Evolutionary conservation across 352 stramenopile genomes (phyloP).

Genomic region (Phytophthora gonapodyides): DNA sequence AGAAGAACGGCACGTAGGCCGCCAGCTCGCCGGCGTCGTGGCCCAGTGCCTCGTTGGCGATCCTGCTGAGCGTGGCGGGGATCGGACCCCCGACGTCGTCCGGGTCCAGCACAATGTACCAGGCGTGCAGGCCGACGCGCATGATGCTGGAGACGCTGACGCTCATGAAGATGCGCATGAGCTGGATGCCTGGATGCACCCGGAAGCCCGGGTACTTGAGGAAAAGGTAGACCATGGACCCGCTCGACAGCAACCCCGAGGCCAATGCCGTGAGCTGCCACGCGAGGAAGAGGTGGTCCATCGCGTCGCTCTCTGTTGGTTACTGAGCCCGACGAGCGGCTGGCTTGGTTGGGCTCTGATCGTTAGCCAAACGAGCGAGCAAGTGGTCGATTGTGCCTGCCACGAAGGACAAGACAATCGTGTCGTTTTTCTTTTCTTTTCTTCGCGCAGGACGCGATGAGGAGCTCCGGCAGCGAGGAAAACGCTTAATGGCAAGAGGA

Average conservation of each 20-base stretch:
- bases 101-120: slow-evolving; percentile 34
- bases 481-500: slow-evolving; percentile 39
- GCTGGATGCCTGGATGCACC: slow-evolving; percentile 69
- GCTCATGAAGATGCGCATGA: slow-evolving; percentile 81
- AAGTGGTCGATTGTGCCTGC: slow-evolving; percentile 22
- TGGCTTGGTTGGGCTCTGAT: slow-evolving; percentile 6
- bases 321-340: slow-evolving; percentile 7
- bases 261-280: slow-evolving; percentile 78
- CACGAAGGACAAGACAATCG: slow-evolving; percentile 18
- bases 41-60: slow-evolving; percentile 62
- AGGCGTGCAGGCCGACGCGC: slow-evolving; percentile 66
- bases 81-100: slow-evolving; percentile 21
- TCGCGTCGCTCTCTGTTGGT: slow-evolving; percentile 24
- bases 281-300: slow-evolving; percentile 66
- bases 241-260: slow-evolving; percentile 54
- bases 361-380: not conserved
- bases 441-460: slow-evolving; percentile 19
- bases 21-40: slow-evolving; percentile 36
- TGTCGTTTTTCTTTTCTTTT: slow-evolving; percentile 21
- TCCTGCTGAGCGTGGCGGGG: slow-evolving; percentile 59
- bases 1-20: slow-evolving; percentile 73
- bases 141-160: slow-evolving; percentile 68
- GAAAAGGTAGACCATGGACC: slow-evolving; percentile 76
- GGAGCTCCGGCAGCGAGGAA: slow-evolving; percentile 20
- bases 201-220: slow-evolving; percentile 62